Evolutionary conservation across 257 asterid species (phyloP), one percentile per base, ranked within the genome.

Genomic region (Petunia secreta): DNA sequence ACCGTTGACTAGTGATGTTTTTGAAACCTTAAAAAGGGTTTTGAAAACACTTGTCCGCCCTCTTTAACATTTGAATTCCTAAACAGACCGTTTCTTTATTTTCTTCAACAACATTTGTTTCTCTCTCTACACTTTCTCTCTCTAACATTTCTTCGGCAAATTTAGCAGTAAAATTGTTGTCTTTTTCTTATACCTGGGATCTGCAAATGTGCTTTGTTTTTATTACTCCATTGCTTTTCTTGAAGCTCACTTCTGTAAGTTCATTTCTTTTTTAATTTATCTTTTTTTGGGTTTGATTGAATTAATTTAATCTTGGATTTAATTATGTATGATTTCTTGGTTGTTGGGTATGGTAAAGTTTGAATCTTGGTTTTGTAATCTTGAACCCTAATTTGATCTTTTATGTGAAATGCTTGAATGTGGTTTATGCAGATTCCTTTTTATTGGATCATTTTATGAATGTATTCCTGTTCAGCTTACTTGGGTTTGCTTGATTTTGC

Each of bases 191-290:
- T 52, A 25, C 25, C 58, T 75, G 52, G 83, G 86, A 86, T 86
- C 85, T 80, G 79, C 77, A 48, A 78, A 73, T 81, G 85, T 55
- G 64, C 8, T 46, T 55, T 63, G 79, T 79, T 60, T 53, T 58
- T 73, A 77, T 86, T 63, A 59, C 69, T 67, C 80, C 82, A 79
- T 63, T 48, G 78, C 48, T 41, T 13, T 60, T 6, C 36, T 83
- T 81, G 77, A 83, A 82, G 83, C 68, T 78, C 58, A 54, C 53
- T 83, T 40, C 13, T 80, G 86, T 85, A 81, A 65, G 67, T 14
- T 38, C 25, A 50, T 48, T 25, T 60, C 79, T 60, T 65, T 8
- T 0, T n/a, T 9, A 3, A 43, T 7, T 2, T 60, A 34, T 8
- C 5, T 15, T 3, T 4, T 37, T 38, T 43, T n/a, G 59, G 78